Base-by-base conservation (phyloP, 768 basidiomycete species). In the Melanogaster broomeanus region DNA sequence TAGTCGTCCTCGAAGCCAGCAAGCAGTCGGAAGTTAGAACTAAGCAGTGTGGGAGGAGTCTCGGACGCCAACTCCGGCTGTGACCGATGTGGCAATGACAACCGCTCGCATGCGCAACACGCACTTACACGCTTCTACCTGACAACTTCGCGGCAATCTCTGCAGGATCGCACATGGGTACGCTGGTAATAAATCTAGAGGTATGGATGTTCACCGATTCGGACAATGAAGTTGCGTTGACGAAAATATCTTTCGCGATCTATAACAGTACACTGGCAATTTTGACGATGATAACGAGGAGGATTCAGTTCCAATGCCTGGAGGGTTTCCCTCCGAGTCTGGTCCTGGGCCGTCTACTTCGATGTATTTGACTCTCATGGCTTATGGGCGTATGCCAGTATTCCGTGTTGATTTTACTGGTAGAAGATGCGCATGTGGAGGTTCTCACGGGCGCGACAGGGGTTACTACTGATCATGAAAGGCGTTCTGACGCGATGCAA, bases 121-220 rank as follows among this genome's bases (percentile, higher is more conserved):
- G n/a, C n/a, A n/a, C n/a, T n/a, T n/a, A n/a, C n/a, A n/a, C 61
- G 66, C 39, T 65, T 72, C 22, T 65, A 65, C 30, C 62, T 57
- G 40, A 77, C 65, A 43, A 90, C 59, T 89, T 96, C 58, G 80
- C 80, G 1, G 84, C 86, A 6, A 80, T 91, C 5, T 91, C 94
- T 3, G 79, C 83, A 0, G 95, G 95, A 10, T 96, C 93, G 94
- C 95, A 98, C 61, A 88, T 81, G 49, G 94, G 93, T 7, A 91
- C 93, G 2, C 74, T 98, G 42, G 90, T 91, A 3, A 85, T 96
- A 35, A 90, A 93, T 64, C 73, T 93, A 24, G 84, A 92, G 74
- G 90, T 89, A 51, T 30, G 61, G 30, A 15, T 15, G 11, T 52
- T 38, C 35, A 48, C 5, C 24, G 16, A 19, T 12, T n/a, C n/a